Base-by-base conservation (phyloP, 2,329 filamentous ascomycete species). In the Alternaria hordeiaustralica region DNA sequence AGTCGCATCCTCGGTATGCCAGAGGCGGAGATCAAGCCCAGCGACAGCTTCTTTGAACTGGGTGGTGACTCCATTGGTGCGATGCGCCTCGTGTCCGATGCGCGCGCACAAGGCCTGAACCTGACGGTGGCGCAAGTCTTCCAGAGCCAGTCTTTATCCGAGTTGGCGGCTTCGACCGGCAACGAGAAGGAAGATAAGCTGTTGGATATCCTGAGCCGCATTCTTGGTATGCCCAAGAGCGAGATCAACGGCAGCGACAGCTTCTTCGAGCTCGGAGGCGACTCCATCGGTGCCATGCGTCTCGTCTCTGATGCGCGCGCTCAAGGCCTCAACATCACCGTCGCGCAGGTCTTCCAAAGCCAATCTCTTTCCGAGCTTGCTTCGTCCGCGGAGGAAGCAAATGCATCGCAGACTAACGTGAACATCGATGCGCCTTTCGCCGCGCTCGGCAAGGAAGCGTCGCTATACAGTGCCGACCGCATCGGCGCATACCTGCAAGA, bases 401-500 rank as follows among this genome's bases (percentile, higher is more conserved):
- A 73, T 30, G 50, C 50, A 30, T 25, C 57, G 54, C 33, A 72
- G 55, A 21, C 64, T 18, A 6, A 71, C 41, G 61, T 74, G 1
- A 61, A 77, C 26, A 45, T 72, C 1, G 76, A 82, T 58, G 73
- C 78, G n/a, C 83, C 87, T 0, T 89, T 88, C 72, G 85, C 84
- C 1, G 79, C 86, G 1, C 75, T 90, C 0, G 79, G 79, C 0
- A 69, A 76, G 0, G 80, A 87, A 65, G 76, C 74, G 43, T 67
- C 82, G 0, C 73, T 75, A 45, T 86, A 87, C 54, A 72, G 87
- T 11, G 78, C 82, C 5, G 79, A 82, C n/a, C 76, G 78, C 2
- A 82, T 90, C 28, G 82, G 81, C 18, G 83, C 87, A 0, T 82
- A 83, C 47, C 82, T 91, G 5, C 82, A 83, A 9, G 81, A 87